phyloP scores from a whole-genome alignment of 441 rosid species.

The Euphorbia schlechtendalii region DNA sequence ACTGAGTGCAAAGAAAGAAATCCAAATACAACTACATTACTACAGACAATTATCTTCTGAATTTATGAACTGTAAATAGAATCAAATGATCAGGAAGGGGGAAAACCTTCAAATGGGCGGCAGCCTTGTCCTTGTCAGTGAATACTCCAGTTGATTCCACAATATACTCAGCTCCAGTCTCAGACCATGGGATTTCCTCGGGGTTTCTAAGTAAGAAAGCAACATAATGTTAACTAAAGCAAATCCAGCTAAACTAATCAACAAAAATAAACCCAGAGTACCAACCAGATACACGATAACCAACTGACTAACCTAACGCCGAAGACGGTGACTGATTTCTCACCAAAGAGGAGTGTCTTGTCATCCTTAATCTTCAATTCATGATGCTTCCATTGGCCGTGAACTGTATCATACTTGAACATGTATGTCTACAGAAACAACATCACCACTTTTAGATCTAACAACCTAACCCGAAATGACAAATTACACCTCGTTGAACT shows the following conservation, averaged over 20 bases:
- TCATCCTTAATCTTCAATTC: conserved; percentile 48
- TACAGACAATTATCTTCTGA: neutral
- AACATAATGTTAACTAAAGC: neutral
- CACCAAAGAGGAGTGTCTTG: conserved; percentile 58
- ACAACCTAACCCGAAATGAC: neutral
- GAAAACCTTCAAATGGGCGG: conserved; percentile 67
- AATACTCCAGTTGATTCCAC: conserved; percentile 77
- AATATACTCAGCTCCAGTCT: conserved; percentile 57
- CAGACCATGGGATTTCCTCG: conserved; percentile 70
- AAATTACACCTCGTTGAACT: neutral
- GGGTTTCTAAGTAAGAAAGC: conserved; percentile 42
- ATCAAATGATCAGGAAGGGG: neutral
- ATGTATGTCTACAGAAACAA: conserved; percentile 40
- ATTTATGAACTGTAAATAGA: neutral
- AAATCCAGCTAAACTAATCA: neutral
- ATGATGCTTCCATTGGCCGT: conserved; percentile 54
- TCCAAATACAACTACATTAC: neutral
- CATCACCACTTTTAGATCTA: neutral
- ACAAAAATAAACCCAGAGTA: neutral
- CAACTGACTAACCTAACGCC: conserved; percentile 33
- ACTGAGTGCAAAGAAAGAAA: neutral
- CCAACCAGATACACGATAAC: neutral
- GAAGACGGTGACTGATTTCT: conserved; percentile 42
- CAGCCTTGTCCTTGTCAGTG: conserved; percentile 75
- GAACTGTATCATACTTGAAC: conserved; percentile 61